Evolutionary conservation across 2,329 filamentous ascomycete genomes (phyloP).

Genomic region (Epichloe uncinata): DNA sequence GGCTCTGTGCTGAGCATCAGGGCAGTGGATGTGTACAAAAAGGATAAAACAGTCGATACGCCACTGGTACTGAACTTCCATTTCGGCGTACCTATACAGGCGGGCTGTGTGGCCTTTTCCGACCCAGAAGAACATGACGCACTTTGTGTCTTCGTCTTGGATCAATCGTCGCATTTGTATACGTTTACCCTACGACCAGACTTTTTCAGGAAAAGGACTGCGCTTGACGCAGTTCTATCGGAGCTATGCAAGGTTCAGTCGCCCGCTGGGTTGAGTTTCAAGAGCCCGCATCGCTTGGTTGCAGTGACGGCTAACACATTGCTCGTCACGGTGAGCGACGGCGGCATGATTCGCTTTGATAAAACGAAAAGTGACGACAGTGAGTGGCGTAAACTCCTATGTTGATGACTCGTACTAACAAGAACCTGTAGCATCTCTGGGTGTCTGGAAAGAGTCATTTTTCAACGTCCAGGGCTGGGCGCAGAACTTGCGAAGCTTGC

Average conservation of each 20-base stretch:
- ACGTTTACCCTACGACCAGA: constrained; percentile 73
- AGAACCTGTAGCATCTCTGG: constrained; percentile 12
- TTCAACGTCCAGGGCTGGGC: constrained; percentile 64
- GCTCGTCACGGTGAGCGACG: constrained; percentile 69
- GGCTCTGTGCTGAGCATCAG: constrained; percentile 71
- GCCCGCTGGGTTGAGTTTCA: constrained; percentile 62
- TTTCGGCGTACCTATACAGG: constrained; percentile 60
- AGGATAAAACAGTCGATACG: constrained; percentile 50
- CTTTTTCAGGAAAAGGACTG: constrained; percentile 58
- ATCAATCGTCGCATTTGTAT: constrained; percentile 65
- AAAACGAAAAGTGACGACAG: constrained; percentile 37
- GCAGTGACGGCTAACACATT: constrained; percentile 62
- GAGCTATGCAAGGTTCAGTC: constrained; percentile 65
- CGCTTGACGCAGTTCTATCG: constrained; percentile 58
- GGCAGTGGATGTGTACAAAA: constrained; percentile 66
- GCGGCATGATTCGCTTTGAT: constrained; percentile 58
- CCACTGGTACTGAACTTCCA: constrained; percentile 64
- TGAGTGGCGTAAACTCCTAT: constrained; percentile 18
- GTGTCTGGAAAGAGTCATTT: constrained; percentile 54
- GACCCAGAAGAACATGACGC: constrained; percentile 68
- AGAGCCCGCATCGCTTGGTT: constrained; percentile 67
- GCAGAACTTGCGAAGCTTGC: constrained; percentile 50
- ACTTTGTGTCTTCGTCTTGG: constrained; percentile 67
- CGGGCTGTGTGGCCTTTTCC: constrained; percentile 68
- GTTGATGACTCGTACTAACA: not conserved